Evolutionary conservation across 1,284 basidiomycete species (phyloP).

Genomic region (Rhodotorula sp.): DNA sequence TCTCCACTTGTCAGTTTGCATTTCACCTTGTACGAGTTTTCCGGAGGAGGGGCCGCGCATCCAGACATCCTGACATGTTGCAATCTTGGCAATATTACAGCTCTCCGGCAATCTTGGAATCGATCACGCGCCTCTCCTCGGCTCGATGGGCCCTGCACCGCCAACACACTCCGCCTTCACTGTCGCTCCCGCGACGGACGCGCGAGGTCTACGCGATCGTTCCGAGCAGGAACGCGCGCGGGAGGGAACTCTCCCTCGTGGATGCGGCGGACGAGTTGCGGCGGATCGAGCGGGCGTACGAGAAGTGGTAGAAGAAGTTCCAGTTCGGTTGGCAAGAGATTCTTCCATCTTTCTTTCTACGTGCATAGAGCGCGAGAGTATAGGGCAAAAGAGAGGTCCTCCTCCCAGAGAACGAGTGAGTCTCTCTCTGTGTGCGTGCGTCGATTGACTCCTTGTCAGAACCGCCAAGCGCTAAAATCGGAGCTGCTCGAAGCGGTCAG

Average conservation of each 20-base stretch:
- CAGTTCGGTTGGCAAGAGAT: neutral
- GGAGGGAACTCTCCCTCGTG: slow-evolving; percentile 20
- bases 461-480: no score
- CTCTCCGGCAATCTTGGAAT: slow-evolving; percentile 6
- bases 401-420: no score
- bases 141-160: slow-evolving; percentile 19
- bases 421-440: no score
- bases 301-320: neutral
- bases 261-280: slow-evolving; percentile 33
- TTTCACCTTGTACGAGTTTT: neutral
- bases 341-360: no score
- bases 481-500: no score
- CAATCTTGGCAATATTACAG: neutral
- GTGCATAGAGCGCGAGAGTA: no score
- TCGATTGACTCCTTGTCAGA: no score
- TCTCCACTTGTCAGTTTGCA: neutral
- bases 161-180: neutral
- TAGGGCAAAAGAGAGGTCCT: no score
- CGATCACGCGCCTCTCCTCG: slow-evolving; percentile 15
- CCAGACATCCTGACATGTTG: no score
- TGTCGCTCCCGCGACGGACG: neutral
- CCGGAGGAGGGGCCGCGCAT: no score
- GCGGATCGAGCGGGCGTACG: slow-evolving; percentile 16
- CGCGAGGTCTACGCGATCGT: slow-evolving; percentile 23
- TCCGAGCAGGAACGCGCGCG: neutral